Base-by-base conservation (phyloP, 1,139 yeast genomes). In the Citeromyces hawaiiensis region DNA sequence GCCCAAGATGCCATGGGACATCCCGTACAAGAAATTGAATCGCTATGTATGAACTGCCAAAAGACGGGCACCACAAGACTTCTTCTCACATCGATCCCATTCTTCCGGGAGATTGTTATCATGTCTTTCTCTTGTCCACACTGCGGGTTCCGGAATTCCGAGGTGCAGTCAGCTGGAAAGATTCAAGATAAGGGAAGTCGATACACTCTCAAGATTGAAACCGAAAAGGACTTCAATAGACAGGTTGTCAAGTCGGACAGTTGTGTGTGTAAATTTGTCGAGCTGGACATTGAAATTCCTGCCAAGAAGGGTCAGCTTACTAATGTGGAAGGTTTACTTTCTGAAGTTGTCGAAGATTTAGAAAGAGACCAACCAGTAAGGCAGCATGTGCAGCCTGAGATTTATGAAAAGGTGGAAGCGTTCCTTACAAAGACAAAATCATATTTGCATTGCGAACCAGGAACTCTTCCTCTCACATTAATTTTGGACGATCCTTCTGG, bases 81-180 rank as follows among this genome's bases (percentile, higher is more conserved):
- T 58, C 66, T 93, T 40, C 66, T 93, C 53, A 91, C 99, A 13
- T 69, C 77, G 44, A 93, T 93, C 50, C 99, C 99, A 10, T 87
- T 67, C 53, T 93, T 93, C 64, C 69, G 91, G 49, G 97, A 93
- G 59, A 76, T 93, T 44, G 85, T 93, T 43, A 60, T 93, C 45
- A 91, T 91, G 95, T 88, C 97, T 2, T 93, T 93, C 59, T 83
- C 78, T 48, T 93, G 99, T 61, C 91, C 94, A 35, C 96, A 88
- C 59, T 93, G 99, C 66, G 83, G 86, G 1, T 75, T 86, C 55
- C 83, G 81, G 58, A 91, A 87, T 65, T 75, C 87, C 38, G 98
- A 93, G 61, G 75, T 93, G 48, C 98, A 93, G 64, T 83, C 96
- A 16, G 99, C 98, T 10, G 81, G 94, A 6, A 74, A 72, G 44